These are phyloP conservation scores for Amanita rubescens DNA, from an alignment of 768 basidiomycete species.

Conservation along the genomic window DNA sequence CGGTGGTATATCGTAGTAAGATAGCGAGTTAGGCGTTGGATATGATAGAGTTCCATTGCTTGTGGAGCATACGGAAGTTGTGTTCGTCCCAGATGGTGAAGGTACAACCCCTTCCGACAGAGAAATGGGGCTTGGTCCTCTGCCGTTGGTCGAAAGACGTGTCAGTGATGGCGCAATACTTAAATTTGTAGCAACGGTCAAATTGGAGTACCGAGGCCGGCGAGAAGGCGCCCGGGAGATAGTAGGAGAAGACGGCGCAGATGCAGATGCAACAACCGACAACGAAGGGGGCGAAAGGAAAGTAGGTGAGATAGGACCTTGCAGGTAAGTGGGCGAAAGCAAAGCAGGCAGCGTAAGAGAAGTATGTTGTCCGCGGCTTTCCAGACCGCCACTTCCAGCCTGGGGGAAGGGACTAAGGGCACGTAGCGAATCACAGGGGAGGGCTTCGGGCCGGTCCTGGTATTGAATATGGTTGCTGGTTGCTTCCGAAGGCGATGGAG, in stretches of 20 bases:
- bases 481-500: background rate
- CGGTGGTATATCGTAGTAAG: slow-evolving; percentile 43
- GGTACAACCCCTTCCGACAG: slow-evolving; percentile 28
- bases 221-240: background rate
- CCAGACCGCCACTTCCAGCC: background rate
- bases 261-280: background rate
- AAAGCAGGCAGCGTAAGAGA: background rate
- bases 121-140: background rate
- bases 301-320: background rate
- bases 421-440: background rate
- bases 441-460: background rate
- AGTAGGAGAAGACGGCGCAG: background rate
- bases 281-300: background rate
- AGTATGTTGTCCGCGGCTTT: background rate
- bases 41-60: slow-evolving; percentile 11
- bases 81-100: slow-evolving; percentile 17
- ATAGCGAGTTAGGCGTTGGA: slow-evolving; percentile 33
- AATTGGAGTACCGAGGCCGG: background rate
- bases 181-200: background rate
- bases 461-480: background rate
- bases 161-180: background rate
- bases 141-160: background rate
- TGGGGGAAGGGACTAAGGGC: background rate
- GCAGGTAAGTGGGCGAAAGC: background rate
- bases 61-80: background rate